Evolutionary conservation across 2,329 filamentous ascomycete genomes (phyloP).

Genomic region (Beauveria brongniartii): DNA sequence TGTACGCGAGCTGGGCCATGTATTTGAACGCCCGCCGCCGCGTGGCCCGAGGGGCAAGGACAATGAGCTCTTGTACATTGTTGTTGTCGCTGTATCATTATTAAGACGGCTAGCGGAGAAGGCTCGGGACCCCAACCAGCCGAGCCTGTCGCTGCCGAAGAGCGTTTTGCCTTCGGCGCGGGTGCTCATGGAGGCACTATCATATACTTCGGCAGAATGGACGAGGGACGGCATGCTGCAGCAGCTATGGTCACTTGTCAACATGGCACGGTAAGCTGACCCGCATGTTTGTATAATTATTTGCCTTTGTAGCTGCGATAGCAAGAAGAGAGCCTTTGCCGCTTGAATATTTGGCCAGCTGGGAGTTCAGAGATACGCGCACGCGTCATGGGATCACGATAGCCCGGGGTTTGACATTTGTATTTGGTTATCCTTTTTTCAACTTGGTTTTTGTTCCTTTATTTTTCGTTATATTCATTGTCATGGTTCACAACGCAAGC

Average conservation of each 20-base stretch:
- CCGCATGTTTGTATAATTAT: constrained; percentile 27
- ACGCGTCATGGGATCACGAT: constrained; percentile 6
- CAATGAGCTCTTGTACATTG: constrained; percentile 51
- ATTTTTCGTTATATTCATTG: not conserved
- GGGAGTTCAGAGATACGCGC: constrained; percentile 1
- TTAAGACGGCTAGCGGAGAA: constrained; percentile 64
- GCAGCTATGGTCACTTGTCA: constrained; percentile 53
- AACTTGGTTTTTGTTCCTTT: not conserved
- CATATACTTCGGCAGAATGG: constrained; percentile 55
- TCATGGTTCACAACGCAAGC: not conserved
- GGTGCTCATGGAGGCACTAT: constrained; percentile 57
- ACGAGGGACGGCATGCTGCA: constrained; percentile 58
- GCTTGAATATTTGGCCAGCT: not conserved
- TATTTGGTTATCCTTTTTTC: not conserved
- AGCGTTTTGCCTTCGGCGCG: constrained; percentile 59
- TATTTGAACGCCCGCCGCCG: constrained; percentile 41
- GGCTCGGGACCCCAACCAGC: constrained; percentile 47
- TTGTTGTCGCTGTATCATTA: constrained; percentile 58
- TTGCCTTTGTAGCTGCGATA: not conserved
- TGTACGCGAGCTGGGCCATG: constrained; percentile 61
- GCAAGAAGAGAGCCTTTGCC: not conserved
- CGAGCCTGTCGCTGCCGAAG: constrained; percentile 44
- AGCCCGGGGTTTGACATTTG: constrained; percentile 5
- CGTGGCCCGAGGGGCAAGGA: constrained; percentile 35
- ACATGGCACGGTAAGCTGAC: constrained; percentile 60